Conservation (phyloP, 345 rosid species). For the Pelargonium nanum region DNA sequence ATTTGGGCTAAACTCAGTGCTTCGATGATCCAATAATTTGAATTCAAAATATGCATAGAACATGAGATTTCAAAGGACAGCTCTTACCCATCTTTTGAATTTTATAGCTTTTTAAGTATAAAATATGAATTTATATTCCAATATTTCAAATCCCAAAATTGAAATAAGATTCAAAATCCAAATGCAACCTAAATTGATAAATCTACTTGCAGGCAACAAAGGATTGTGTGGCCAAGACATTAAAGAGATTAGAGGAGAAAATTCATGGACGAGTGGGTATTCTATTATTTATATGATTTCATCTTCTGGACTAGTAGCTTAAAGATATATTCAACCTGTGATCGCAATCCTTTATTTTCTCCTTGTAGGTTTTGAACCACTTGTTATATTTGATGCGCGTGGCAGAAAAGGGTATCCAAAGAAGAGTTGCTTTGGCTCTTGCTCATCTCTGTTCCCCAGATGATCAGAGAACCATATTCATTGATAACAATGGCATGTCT, state of each 20-base stretch:
- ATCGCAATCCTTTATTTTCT: conserved; percentile 13
- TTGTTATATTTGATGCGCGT: conserved; percentile 77
- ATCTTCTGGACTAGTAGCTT: conserved; percentile 1
- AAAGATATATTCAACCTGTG: not conserved
- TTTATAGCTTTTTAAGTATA: too few relatives aligned
- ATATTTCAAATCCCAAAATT: too few relatives aligned
- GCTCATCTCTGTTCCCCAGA: conserved; percentile 91
- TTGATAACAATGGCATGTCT: conserved; percentile 65
- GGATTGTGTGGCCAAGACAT: conserved; percentile 92
- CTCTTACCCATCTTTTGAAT: too few relatives aligned
- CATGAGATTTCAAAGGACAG: too few relatives aligned
- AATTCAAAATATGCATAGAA: too few relatives aligned
- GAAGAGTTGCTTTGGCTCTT: conserved; percentile 84
- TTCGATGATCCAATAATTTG: too few relatives aligned
- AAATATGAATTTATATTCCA: too few relatives aligned
- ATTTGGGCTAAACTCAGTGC: too few relatives aligned
- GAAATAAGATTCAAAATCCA: conserved; percentile 1
- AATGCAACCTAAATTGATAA: not conserved
- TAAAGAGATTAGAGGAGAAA: conserved; percentile 95
- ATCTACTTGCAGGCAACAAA: conserved; percentile 70
- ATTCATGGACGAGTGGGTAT: conserved; percentile 83
- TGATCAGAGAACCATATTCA: conserved; percentile 76
- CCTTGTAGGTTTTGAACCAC: conserved; percentile 72
- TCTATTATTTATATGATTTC: conserved; percentile 9
- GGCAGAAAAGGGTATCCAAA: conserved; percentile 73